phyloP scores from a whole-genome alignment of 441 rosid genomes.

The Populus hybrid region DNA sequence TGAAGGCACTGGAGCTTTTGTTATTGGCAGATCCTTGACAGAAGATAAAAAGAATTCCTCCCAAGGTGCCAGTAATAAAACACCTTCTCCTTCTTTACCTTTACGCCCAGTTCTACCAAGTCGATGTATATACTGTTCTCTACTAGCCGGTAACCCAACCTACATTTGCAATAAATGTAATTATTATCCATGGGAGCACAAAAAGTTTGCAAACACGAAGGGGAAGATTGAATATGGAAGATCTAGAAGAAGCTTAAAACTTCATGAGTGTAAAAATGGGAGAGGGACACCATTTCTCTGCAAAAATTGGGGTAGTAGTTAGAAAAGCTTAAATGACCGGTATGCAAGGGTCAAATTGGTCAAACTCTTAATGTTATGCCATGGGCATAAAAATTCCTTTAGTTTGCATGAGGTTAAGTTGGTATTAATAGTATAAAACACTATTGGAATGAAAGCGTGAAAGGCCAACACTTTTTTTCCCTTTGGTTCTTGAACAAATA shows the following conservation, averaged over 20 bases:
- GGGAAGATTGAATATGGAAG: not conserved
- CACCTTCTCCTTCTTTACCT: slow-evolving; percentile 93
- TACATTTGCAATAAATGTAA: slow-evolving; percentile 20
- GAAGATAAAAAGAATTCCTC: slow-evolving; percentile 74
- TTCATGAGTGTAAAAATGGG: not conserved
- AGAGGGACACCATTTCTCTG: not conserved
- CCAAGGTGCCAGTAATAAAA: slow-evolving; percentile 83
- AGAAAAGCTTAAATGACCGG: not conserved
- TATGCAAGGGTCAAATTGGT: not conserved
- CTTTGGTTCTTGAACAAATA: not conserved
- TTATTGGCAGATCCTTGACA: slow-evolving; percentile 79
- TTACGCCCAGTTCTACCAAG: slow-evolving; percentile 95
- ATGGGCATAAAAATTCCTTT: not conserved
- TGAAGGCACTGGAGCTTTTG: slow-evolving; percentile 51
- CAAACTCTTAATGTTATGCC: not conserved
- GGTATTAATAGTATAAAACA: not conserved
- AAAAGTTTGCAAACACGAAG: not conserved
- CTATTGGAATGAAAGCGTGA: not conserved
- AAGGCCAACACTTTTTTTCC: not conserved
- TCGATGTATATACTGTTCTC: slow-evolving; percentile 88
- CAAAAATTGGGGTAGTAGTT: not conserved
- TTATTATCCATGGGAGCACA: not conserved
- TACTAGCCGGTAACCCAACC: slow-evolving; percentile 87
- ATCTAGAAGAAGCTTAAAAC: not conserved
- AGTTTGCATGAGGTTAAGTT: not conserved